Conservation (phyloP, 106 monocot species). For the Phalaenopsis aphrodite region DNA sequence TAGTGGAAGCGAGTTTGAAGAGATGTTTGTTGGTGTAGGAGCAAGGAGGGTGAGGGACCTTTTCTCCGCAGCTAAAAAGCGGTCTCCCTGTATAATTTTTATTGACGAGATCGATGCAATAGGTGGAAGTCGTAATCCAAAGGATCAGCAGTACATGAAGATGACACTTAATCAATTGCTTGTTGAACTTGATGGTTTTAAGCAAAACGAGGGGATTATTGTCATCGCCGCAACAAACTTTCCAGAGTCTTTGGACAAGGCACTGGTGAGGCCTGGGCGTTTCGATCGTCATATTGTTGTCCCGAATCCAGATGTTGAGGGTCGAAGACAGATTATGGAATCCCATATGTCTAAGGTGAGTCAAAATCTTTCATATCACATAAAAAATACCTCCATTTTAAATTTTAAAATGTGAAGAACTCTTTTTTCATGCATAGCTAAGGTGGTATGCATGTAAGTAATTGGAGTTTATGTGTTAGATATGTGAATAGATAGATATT, state of each 20-base stretch:
- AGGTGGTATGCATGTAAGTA: too few species aligned
- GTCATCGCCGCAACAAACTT: conserved; percentile 99
- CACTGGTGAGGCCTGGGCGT: conserved; percentile 88
- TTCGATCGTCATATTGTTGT: conserved; percentile 99
- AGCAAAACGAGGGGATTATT: conserved; percentile 98
- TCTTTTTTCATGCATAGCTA: too few species aligned
- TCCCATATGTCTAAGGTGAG: conserved; percentile 96
- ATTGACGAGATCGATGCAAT: conserved; percentile 99
- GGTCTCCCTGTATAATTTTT: conserved; percentile 95
- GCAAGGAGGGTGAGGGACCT: conserved; percentile 91
- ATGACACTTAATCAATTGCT: conserved; percentile 97
- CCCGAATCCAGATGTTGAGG: conserved; percentile 98
- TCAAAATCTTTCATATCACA: too few species aligned
- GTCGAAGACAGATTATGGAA: conserved; percentile 83
- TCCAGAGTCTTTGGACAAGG: conserved; percentile 93
- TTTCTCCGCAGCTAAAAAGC: conserved; percentile 84
- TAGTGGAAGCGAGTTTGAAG: conserved; percentile 98
- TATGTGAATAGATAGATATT: too few species aligned
- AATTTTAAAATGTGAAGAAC: too few species aligned
- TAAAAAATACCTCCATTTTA: too few species aligned
- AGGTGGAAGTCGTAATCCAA: conserved; percentile 95
- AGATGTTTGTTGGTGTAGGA: conserved; percentile 99
- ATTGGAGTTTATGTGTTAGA: too few species aligned
- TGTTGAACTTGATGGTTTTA: conserved; percentile 95
- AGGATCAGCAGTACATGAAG: conserved; percentile 99